Percentiles rank a stretch among this genome's conserved stretches.
Evolutionary conservation across 768 basidiomycete genomes (phyloP).

Genomic region (Austroboletus eburneus): DNA sequence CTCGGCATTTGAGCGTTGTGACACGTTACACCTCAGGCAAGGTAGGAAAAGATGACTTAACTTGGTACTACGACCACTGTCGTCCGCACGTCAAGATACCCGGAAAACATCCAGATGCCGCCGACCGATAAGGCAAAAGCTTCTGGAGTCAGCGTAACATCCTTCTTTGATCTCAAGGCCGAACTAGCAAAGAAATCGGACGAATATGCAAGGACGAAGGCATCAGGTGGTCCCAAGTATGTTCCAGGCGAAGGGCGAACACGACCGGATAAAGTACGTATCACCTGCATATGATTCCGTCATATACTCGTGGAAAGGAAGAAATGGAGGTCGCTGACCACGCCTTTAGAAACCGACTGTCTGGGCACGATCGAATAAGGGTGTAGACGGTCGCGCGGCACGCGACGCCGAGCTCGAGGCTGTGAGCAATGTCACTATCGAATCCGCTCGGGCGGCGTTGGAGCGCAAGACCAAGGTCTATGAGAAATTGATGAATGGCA

Average conservation of each 20-base stretch:
- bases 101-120: conserved; percentile 31
- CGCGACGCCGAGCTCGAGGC: conserved; percentile 71
- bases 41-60: no score
- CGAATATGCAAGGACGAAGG: conserved; percentile 63
- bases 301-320: background rate
- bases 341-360: conserved; percentile 77
- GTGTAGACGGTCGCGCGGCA: conserved; percentile 56
- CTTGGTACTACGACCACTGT: no score
- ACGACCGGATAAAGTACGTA: conserved; percentile 64
- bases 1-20: no score
- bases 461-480: conserved; percentile 81
- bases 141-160: conserved; percentile 65
- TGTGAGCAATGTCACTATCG: conserved; percentile 64
- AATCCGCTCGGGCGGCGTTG: conserved; percentile 64
- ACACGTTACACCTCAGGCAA: no score
- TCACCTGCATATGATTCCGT: no score
- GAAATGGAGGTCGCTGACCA: background rate
- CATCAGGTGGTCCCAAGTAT: conserved; percentile 46
- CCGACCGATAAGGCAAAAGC: conserved; percentile 57
- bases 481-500: conserved; percentile 72
- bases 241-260: conserved; percentile 56
- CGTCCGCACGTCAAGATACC: no score
- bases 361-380: conserved; percentile 77
- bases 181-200: conserved; percentile 47
- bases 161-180: conserved; percentile 80